Base-by-base conservation (phyloP, 805 yeast species). In the Yueomyces sinensis region DNA sequence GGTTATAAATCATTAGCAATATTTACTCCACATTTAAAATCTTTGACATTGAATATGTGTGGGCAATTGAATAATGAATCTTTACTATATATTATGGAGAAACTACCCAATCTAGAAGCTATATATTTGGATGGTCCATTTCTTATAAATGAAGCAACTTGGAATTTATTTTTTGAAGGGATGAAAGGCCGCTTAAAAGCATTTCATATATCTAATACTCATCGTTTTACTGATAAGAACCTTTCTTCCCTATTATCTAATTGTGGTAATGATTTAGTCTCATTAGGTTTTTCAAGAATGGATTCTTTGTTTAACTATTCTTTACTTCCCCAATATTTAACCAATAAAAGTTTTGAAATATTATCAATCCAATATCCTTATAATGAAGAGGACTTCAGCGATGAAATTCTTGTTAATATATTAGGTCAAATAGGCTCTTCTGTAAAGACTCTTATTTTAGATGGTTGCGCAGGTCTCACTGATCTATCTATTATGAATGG, bases 61-160 rank as follows among this genome's bases (percentile, higher is more conserved):
- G 98, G 98, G 4, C 87, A 82, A 45, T 59, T 91, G 29, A 84
- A 80, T 45, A 82, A 82, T 50, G 86, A 78, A 41, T 78, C 80
- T 37, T 53, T 91, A 38, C 50, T 62, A 14, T 80, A 83, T 50
- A 72, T 70, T 40, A 68, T 72, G 4, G 60, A 72, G 9, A 76
- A 82, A 41, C 61, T 89, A 29, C 58, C 59, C 0, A 56, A 68
- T 22, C 61, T 91, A 32, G 62, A 54, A 13, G 63, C 70, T 13
- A 37, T 89, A 6, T 61, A 68, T n/a, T 58, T 91, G 27, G 87
- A 89, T 54, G 99, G 99, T 0, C 84, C 96, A 0, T 91, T 91
- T 51, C 59, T 91, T 43, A 76, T 91, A 31, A 75, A 78, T 47
- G 82, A 79, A 42, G 58, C 56, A 0, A 64, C 75, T 37, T 91